Base-by-base conservation (phyloP, 83 land plant genomes). In the Diphasiastrum complanatum region DNA sequence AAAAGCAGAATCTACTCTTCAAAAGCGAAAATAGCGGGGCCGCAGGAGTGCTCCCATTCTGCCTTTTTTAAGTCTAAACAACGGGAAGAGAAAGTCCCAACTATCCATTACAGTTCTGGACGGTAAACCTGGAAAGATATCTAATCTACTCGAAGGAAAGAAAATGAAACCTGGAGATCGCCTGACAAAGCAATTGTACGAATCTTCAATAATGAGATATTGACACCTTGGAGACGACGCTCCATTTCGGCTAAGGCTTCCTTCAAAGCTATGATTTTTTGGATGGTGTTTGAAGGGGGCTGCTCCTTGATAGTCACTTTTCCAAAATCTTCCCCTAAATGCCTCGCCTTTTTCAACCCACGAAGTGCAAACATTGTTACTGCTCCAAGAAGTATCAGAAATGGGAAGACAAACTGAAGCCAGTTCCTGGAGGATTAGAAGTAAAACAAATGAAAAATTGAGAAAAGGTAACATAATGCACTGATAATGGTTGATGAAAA, bases 221-320 rank as follows among this genome's bases (percentile, higher is more conserved):
- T 92, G 30, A 79, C 3, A 11, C 75, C 81, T 65, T 88, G 96
- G 14, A 92, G 75, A 56, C 52, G 69, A 18, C 55, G 69, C 68
- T 92, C 98, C 60, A 92, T 49, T 45, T 81, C 82, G 12, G 60
- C 64, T 68, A 88, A 75, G 23, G 95, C 95, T 49, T 85, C 88
- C 71, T 81, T 92, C 33, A 92, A 60, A 18, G 88, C 90, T 30
- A 92, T 66, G 35, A 92, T 79, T 61, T 88, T 87, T 58, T 88
- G 88, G 43, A 91, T 76, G 40, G 95, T 92, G 68, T 85, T 92
- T 64, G 95, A 83, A 11, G 91, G 88, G 24, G 91, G 88, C 43
- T 83, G 93, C 63, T 88, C 95, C 38, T 74, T 70, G 23, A 92
- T 85, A 0, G 81, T 80, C 23, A 92, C 79, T 83, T 73, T 85